A percentile compares a stretch with the other conserved stretches of the same genome.
Evolutionary conservation across 129 eudicot genomes (phyloP).

Genomic region (Helianthus tuberosus): DNA sequence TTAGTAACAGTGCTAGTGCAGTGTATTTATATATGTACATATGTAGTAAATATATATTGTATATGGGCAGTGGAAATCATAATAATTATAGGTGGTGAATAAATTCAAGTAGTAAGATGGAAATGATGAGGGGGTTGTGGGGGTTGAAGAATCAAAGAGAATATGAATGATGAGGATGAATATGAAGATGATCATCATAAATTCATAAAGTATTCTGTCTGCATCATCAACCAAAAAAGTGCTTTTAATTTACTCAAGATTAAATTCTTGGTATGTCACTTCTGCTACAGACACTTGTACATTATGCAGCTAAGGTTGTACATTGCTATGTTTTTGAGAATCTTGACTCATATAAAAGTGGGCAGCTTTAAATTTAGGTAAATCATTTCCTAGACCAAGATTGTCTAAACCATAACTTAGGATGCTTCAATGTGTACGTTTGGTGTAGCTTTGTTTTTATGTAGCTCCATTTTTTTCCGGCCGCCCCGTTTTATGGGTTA

Average conservation of each 20-base stretch:
- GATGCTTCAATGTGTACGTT: constrained; percentile 2
- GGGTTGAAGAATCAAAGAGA: constrained; percentile 28
- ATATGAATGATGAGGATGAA: constrained; percentile 35
- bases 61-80: constrained; percentile 8
- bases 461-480: no score
- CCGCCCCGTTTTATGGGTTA: no score
- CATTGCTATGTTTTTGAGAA: constrained; percentile 8
- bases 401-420: constrained; percentile 5
- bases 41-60: background rate
- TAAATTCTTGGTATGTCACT: background rate
- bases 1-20: background rate
- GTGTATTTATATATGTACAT: background rate
- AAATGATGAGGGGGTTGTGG: constrained; percentile 27
- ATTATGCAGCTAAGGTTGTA: constrained; percentile 15
- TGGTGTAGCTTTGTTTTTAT: no score
- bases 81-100: constrained; percentile 31
- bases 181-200: constrained; percentile 24
- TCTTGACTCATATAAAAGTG: constrained; percentile 17
- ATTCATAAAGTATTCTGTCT: constrained; percentile 34
- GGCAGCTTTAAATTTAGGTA: constrained; percentile 27
- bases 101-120: constrained; percentile 21
- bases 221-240: constrained; percentile 36
- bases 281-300: constrained; percentile 31
- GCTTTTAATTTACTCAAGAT: constrained; percentile 23
- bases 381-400: constrained; percentile 12